Evolutionary conservation across 148 eudicot species (phyloP).

Genomic region (Persicaria maculosa): DNA sequence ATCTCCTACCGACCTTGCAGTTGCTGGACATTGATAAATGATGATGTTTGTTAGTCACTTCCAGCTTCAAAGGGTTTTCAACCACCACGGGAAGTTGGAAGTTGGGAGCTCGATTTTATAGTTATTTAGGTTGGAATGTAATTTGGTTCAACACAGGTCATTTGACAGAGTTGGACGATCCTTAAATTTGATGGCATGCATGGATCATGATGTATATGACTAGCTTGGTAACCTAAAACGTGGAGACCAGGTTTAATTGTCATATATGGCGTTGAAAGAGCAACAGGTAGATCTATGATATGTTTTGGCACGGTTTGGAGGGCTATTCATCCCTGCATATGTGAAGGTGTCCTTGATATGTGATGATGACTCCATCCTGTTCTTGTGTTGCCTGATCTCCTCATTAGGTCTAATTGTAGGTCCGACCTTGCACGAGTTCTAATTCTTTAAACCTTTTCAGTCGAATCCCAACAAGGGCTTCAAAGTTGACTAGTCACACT

Average conservation of each 20-base stretch:
- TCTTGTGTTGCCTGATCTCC: too few relatives aligned
- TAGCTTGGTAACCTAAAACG: background rate
- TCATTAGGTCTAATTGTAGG: too few relatives aligned
- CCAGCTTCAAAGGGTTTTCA: background rate
- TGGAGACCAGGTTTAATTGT: background rate
- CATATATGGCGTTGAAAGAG: background rate
- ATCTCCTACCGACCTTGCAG: background rate
- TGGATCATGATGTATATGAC: background rate
- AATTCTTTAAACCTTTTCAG: too few relatives aligned
- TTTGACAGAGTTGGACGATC: background rate
- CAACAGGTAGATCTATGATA: background rate
- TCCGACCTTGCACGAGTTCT: too few relatives aligned
- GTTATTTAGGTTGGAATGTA: constrained; percentile 1
- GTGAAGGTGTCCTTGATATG: too few relatives aligned
- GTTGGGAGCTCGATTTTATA: background rate
- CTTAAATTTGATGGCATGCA: background rate
- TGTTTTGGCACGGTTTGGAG: background rate
- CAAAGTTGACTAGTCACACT: too few relatives aligned
- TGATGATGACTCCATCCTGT: too few relatives aligned
- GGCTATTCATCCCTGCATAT: background rate
- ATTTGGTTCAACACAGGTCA: background rate
- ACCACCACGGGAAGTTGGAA: background rate
- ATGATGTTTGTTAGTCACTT: background rate
- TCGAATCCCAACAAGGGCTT: too few relatives aligned
- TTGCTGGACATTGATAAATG: background rate